A percentile compares a stretch with the other conserved stretches of the same genome.
phyloP scores from a whole-genome alignment of 192 early-diverging fungal genomes.

The Mycoemilia scoparia region DNA sequence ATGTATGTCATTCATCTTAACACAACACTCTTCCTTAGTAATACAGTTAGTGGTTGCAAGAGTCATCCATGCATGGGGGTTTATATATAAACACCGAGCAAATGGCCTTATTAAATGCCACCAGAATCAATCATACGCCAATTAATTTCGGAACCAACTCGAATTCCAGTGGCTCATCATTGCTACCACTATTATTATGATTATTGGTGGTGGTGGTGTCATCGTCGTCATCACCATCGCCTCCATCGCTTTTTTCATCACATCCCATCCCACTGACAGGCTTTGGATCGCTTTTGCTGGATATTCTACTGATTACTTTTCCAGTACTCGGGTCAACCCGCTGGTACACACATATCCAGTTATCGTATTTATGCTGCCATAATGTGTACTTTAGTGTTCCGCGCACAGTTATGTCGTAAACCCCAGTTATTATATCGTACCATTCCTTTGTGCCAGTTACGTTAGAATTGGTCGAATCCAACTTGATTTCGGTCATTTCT shows the following conservation, averaged over 20 bases:
- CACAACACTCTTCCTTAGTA: too few species aligned
- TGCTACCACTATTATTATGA: too few species aligned
- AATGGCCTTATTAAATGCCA: too few species aligned
- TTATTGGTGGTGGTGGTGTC: constrained; percentile 16
- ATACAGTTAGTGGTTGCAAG: too few species aligned
- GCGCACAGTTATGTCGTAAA: constrained; percentile 31
- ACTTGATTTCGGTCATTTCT: constrained; percentile 26
- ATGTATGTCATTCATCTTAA: too few species aligned
- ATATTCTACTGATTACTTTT: constrained; percentile 4
- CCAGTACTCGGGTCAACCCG: constrained; percentile 25
- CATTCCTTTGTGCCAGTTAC: constrained; percentile 12
- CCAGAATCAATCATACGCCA: too few species aligned
- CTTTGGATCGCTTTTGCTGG: too few species aligned
- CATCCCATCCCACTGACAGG: constrained; percentile 21
- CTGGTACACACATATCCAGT: constrained; percentile 29
- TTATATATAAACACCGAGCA: too few species aligned
- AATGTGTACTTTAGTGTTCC: constrained; percentile 30
- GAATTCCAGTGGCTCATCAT: too few species aligned
- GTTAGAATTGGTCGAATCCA: constrained; percentile 12
- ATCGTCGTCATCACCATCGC: constrained; percentile 21
- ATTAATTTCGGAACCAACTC: too few species aligned
- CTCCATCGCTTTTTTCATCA: too few species aligned
- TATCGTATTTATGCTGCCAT: constrained; percentile 30
- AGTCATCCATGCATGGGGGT: too few species aligned
- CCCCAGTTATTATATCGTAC: constrained; percentile 21